Base-by-base conservation (phyloP, 768 basidiomycete genomes). In the Trametopsis cervina region DNA sequence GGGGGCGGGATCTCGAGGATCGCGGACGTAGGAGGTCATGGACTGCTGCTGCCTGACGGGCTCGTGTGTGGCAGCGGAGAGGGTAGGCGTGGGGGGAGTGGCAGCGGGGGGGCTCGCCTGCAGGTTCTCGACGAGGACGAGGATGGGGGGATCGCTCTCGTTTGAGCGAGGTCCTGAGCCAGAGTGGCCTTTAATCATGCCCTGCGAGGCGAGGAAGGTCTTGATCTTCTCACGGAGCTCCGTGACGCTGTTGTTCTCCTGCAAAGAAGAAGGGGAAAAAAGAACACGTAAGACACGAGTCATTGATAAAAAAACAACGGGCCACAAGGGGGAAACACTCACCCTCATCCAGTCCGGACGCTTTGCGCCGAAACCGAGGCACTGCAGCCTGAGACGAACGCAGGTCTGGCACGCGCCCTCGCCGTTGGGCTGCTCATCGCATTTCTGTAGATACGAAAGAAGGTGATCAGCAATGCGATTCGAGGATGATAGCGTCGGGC, bases 151-250 rank as follows among this genome's bases (percentile, higher is more conserved):
- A 26, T 79, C 80, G 15, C 75, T 75, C 1, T 82, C 82, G 27
- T 70, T 58, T 18, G 70, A 65, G 38, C 82, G 80, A 17, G 83
- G 73, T 1, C 78, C 81, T 22, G 82, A 69, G 47, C 83, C 83
- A 17, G 88, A 84, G 58, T 89, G 87, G 23, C 89, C 89, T 66
- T 90, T 90, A 66, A 91, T 89, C 85, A 89, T 87, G 41, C 88
- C 88, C 63, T 89, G 85, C 0, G 85, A 77, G 0, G 85, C 85
- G 20, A 90, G 74, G 59, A 87, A 86, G 1, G 68, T 66, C 68
- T 89, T 90, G 60, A 89, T 89, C 67, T 80, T 85, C 56, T 87
- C 85, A 46, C 87, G 75, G 35, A 88, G 68, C 51, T 78, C 76
- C 27, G 75, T 60, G 3, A 89, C 85, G 52, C 80, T 83, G 53